Base-by-base conservation (phyloP, 2,329 filamentous ascomycete species). In the Lecanicillium sp. region DNA sequence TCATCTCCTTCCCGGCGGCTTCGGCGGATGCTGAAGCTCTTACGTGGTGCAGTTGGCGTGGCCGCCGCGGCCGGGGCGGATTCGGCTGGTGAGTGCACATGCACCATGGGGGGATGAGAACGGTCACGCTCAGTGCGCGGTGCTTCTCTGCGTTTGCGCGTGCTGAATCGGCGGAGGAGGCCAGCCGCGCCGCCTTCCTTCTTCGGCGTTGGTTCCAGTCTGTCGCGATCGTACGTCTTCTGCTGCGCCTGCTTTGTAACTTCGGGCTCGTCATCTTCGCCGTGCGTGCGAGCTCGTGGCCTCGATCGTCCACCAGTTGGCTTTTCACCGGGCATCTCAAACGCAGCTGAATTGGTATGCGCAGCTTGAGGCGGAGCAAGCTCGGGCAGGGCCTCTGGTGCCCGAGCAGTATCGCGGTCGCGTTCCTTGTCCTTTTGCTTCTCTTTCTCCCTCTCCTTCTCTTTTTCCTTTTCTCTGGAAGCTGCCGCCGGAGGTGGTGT, bases 111-210 rank as follows among this genome's bases (percentile, higher is more conserved):
- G 30, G 87, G 85, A 34, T 83, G 79, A 28, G 83, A 81, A 11
- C 79, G 74, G 46, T 77, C 78, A 51, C 68, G 77, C 41, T 79
- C 71, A 42, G 74, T 68, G 43, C 72, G 74, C 62, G 76, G 77
- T 49, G 71, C 74, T 48, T 84, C 86, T 58, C 75, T 78, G 40
- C 81, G 77, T 51, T 83, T 79, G 46, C 90, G 79, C 7, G 92
- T 97, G 65, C 90, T 97, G 58, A 98, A 89, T 28, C 92, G 78
- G 48, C 92, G 77, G 35, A 98, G 68, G 36, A 98, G 69, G 19
- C 89, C 87, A 18, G 80, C 84, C 27, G 89, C 87, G 4, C 86
- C 79, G 52, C 87, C 92, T 59, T 96, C 90, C 60, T 92, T 94
- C 65, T 86, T 89, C 36, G 68, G 67, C 5, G 77, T 69, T 9